Evolutionary conservation across 306 rosid species (phyloP).

Genomic region (Ormosia emarginata): DNA sequence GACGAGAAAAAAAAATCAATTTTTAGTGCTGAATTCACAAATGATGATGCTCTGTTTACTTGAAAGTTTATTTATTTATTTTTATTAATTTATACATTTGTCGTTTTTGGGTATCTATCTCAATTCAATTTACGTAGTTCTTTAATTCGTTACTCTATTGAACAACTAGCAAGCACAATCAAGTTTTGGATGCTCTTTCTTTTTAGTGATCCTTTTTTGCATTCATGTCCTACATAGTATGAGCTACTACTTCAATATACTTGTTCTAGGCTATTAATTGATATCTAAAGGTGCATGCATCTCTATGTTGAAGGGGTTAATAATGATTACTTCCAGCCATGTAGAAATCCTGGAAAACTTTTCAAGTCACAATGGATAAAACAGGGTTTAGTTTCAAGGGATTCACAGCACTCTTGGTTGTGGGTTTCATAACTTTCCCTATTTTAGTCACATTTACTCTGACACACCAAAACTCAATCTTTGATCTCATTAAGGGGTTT

Average conservation of each 20-base stretch:
- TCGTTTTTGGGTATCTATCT: too few relatives aligned
- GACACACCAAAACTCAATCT: constrained; percentile 20
- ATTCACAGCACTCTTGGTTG: constrained; percentile 12
- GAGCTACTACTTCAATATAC: not conserved
- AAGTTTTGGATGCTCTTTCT: not conserved
- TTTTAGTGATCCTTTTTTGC: not conserved
- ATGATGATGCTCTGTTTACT: too few relatives aligned
- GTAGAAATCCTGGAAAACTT: not conserved
- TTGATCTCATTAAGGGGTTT: constrained; percentile 16
- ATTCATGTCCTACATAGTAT: not conserved
- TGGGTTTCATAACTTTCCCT: constrained; percentile 11
- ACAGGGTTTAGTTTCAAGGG: constrained; percentile 20
- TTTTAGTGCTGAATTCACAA: too few relatives aligned
- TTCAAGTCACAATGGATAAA: constrained; percentile 20
- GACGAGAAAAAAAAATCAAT: too few relatives aligned
- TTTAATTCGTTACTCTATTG: too few relatives aligned
- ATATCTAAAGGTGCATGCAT: not conserved
- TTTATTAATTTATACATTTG: too few relatives aligned
- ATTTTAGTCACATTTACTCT: constrained; percentile 17
- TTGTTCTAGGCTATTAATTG: not conserved
- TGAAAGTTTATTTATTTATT: too few relatives aligned
- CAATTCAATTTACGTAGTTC: too few relatives aligned
- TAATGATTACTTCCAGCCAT: not conserved
- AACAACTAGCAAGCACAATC: too few relatives aligned
- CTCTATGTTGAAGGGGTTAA: not conserved